Base-by-base conservation (phyloP, 2,329 filamentous ascomycete species). In the Falciphora oryzae region DNA sequence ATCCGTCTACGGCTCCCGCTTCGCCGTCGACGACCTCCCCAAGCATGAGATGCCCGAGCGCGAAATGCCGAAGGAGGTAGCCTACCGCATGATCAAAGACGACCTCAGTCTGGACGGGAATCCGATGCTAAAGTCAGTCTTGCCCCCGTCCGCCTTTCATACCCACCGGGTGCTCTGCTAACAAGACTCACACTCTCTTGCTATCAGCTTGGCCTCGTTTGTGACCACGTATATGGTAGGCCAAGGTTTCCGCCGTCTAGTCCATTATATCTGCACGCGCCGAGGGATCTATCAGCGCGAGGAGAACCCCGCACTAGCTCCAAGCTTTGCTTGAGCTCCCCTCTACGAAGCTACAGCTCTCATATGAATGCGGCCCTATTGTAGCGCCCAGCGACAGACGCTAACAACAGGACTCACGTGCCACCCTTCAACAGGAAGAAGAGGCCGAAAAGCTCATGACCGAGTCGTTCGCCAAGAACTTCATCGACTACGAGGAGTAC, bases 81-180 rank as follows among this genome's bases (percentile, higher is more conserved):
- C 94, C n/a, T 97, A 97, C 77, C 89, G 93, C 61, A 90, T 97
- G 91, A 97, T 97, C 82, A 94, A 92, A 81, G 94, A 97, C 75
- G 92, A 97, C 73, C 82, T 97, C 68, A 95, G 91, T 68, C 81
- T 97, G 63, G 94, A 98, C 74, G 93, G 93, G 65, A 96, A 94
- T 71, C 92, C 93, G 11, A 94, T 93, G 83, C 84, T 96, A 68
- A 92, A 89, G 88, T 91, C 78, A 70, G 82, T 73, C 16, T 8
- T n/a, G 38, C 25, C 25, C 3, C 6, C 8, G n/a, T 22, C 13
- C n/a, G 16, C 11, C 18, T 53, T 38, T 35, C 13, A 22, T 25
- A 22, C 29, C 25, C 6, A 44, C 35, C 5, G 14, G 38, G 14
- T 35, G 29, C 8, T 16, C 28, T 27, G 16, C 60, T 62, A n/a